Evolutionary conservation across 805 yeast genomes (phyloP).

Genomic region (Schwanniomyces vanrijiae): DNA sequence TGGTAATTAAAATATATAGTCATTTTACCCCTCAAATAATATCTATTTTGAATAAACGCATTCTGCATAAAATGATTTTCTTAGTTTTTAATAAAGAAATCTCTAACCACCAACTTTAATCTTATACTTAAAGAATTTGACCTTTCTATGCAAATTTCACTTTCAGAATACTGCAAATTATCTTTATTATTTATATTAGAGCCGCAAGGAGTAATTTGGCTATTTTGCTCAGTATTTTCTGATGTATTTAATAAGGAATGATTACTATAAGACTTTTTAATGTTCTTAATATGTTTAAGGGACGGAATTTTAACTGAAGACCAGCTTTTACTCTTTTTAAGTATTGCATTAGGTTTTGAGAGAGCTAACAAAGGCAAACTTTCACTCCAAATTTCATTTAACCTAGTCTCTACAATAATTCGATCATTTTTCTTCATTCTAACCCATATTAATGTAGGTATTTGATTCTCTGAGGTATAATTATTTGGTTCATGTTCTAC

Average conservation of each 20-base stretch:
- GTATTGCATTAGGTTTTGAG: not conserved
- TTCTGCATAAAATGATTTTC: no score
- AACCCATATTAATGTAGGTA: not conserved
- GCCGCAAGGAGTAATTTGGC: not conserved
- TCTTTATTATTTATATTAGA: no score
- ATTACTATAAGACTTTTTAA: conserved; percentile 6
- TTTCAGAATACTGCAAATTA: no score
- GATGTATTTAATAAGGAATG: not conserved
- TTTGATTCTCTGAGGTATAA: not conserved
- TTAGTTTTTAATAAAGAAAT: conserved; percentile 2
- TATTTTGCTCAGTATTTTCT: not conserved
- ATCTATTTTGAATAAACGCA: not conserved
- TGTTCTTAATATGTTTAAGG: no score
- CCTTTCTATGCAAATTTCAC: not conserved
- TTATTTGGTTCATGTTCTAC: not conserved
- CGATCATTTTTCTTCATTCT: not conserved
- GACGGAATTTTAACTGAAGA: conserved; percentile 9
- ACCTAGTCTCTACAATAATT: conserved; percentile 5
- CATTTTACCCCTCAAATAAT: not conserved
- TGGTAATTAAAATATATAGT: conserved; percentile 3
- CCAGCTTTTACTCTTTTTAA: conserved; percentile 13
- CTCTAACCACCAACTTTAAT: conserved; percentile 5
- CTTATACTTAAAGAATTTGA: conserved; percentile 1
- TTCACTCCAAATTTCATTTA: conserved; percentile 9
- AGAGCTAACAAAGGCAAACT: conserved; percentile 9